Percentiles rank a stretch among this genome's conserved stretches.
Conservation (phyloP, 495 filamentous ascomycete genomes). For the Pyronema omphalodes region DNA sequence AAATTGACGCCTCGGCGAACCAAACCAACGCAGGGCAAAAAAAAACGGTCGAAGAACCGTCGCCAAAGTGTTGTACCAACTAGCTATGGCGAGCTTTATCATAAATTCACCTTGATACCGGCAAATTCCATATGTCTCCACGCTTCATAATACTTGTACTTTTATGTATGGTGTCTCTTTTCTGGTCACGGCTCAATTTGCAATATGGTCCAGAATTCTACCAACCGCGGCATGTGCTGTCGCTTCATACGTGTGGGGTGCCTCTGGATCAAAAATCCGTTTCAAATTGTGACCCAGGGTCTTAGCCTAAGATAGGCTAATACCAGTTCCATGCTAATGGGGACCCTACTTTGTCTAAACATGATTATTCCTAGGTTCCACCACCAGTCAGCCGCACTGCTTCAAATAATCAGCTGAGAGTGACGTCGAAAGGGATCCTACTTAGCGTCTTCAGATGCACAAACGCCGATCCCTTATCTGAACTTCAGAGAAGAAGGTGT, state of each 20-base stretch:
- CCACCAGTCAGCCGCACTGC: not conserved
- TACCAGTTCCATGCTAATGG: not conserved
- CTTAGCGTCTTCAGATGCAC: not conserved
- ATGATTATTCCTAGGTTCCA: not conserved
- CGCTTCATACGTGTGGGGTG: not conserved
- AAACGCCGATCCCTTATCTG: not conserved
- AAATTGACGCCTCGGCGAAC: no score
- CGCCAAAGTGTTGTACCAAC: no score
- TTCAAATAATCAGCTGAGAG: not conserved
- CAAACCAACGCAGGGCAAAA: no score
- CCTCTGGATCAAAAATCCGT: not conserved
- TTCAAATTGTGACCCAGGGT: not conserved
- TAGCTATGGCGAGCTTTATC: no score
- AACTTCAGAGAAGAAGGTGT: not conserved
- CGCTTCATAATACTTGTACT: no score
- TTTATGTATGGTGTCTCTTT: no score
- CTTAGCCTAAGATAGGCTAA: not conserved
- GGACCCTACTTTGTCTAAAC: not conserved
- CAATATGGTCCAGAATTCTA: no score
- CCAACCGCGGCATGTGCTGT: no score
- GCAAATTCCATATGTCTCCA: no score
- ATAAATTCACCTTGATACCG: no score
- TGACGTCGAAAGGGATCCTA: not conserved
- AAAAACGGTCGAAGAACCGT: no score
- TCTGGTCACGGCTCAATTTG: no score